Conservation (phyloP, 768 basidiomycete genomes). For the Podaxis sp. region DNA sequence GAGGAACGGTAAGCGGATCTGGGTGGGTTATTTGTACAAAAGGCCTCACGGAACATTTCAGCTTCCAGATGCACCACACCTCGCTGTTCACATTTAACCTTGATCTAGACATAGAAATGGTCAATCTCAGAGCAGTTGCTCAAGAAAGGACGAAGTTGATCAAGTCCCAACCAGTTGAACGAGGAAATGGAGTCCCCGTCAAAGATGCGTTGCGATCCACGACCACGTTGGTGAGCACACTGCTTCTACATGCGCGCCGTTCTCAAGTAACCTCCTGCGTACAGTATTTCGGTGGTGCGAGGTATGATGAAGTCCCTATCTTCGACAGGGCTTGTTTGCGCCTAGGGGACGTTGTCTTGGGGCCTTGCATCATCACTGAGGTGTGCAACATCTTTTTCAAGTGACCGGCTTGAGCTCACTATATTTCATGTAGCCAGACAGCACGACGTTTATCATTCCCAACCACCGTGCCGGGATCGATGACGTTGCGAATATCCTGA, state of each 20-base stretch:
- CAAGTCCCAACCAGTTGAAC: background rate
- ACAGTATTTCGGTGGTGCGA: slow-evolving; percentile 20
- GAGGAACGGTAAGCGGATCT: slow-evolving; percentile 1
- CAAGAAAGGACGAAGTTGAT: slow-evolving; percentile 18
- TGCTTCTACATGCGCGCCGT: too few species aligned
- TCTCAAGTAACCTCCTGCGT: background rate
- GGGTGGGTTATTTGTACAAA: too few species aligned
- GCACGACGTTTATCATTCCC: slow-evolving; percentile 25
- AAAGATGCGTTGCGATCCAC: slow-evolving; percentile 1
- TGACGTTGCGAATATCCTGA: slow-evolving; percentile 25
- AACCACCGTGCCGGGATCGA: slow-evolving; percentile 27
- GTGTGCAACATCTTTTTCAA: slow-evolving; percentile 5
- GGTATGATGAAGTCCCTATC: slow-evolving; percentile 22
- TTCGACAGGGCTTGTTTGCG: slow-evolving; percentile 22
- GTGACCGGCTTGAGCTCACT: background rate
- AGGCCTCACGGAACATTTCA: background rate
- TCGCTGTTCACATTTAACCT: slow-evolving; percentile 26
- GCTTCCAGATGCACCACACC: slow-evolving; percentile 23
- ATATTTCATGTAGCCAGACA: slow-evolving; percentile 19
- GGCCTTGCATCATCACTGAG: slow-evolving; percentile 27
- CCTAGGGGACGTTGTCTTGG: slow-evolving; percentile 21
- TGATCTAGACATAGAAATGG: slow-evolving; percentile 24
- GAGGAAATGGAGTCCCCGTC: background rate
- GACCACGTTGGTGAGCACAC: background rate
- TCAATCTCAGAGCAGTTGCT: slow-evolving; percentile 22